These are phyloP conservation scores for Aspergillus sp. DNA, from an alignment of 2,329 filamentous ascomycete genomes.

Conservation along the genomic window DNA sequence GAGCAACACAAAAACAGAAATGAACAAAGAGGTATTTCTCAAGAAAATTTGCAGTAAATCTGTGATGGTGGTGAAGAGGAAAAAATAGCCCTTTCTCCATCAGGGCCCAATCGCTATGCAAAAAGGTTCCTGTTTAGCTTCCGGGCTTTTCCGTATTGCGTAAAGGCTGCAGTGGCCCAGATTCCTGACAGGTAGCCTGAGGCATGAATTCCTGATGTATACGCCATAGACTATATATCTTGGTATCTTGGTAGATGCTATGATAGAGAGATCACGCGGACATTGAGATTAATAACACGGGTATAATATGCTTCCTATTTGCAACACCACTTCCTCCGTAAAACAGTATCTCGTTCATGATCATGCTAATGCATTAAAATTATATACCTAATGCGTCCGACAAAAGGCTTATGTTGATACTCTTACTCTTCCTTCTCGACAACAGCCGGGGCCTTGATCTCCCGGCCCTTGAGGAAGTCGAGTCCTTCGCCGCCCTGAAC, in stretches of 20 bases:
- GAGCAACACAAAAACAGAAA: conserved; percentile 4
- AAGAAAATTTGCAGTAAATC: conserved; percentile 1
- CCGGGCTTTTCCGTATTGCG: conserved; percentile 35
- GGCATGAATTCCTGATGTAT: conserved; percentile 6
- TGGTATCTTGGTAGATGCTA: neutral
- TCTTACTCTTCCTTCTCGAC: conserved; percentile 52
- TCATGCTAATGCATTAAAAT: neutral
- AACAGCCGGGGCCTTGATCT: conserved; percentile 58
- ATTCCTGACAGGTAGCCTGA: conserved; percentile 16
- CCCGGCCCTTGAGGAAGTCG: conserved; percentile 52
- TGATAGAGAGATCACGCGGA: neutral
- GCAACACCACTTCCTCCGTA: too few species aligned
- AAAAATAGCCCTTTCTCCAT: neutral
- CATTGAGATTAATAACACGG: neutral
- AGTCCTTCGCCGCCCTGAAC: conserved; percentile 55
- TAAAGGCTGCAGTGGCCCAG: conserved; percentile 22
- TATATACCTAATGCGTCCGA: neutral
- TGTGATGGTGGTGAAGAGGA: conserved; percentile 2
- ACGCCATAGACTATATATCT: neutral
- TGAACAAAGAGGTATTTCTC: conserved; percentile 4
- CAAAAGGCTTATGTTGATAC: neutral
- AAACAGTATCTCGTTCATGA: too few species aligned
- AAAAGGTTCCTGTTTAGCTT: conserved; percentile 22
- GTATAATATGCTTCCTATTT: too few species aligned
- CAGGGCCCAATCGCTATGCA: conserved; percentile 18